Conservation (phyloP, 208 protist genomes). For the Borovskyia barvae region DNA sequence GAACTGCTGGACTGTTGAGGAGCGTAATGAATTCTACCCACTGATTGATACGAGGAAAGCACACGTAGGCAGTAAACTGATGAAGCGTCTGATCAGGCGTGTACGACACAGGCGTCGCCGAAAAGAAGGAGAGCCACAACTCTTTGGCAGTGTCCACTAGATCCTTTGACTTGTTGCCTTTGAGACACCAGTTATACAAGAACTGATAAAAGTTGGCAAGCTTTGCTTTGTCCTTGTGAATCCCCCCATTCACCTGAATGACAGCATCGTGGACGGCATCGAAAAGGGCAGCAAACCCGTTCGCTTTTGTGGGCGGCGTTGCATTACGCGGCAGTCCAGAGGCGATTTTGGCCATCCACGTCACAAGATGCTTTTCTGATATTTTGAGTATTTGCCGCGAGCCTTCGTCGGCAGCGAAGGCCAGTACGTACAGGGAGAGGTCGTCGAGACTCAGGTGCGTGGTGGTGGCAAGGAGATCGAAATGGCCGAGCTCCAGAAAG, state of each 20-base stretch:
- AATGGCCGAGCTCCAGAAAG: conserved; percentile 39
- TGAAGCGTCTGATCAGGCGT: conserved; percentile 6
- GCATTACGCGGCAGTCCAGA: conserved; percentile 9
- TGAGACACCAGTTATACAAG: conserved; percentile 52
- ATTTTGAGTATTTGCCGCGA: conserved; percentile 34
- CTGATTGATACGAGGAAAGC: conserved; percentile 39
- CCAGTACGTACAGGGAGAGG: conserved; percentile 63
- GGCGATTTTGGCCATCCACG: conserved; percentile 22
- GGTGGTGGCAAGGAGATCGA: conserved; percentile 42
- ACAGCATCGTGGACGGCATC: conserved; percentile 22
- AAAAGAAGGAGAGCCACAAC: conserved; percentile 71
- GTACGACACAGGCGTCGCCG: conserved; percentile 18
- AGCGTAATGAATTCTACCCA: conserved; percentile 60
- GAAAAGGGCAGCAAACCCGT: conserved; percentile 33
- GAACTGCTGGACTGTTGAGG: conserved; percentile 5
- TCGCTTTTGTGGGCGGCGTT: conserved; percentile 1
- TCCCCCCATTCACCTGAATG: conserved; percentile 17
- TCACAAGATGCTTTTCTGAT: conserved; percentile 44
- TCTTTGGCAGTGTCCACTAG: conserved; percentile 47
- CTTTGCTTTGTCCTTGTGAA: conserved; percentile 23
- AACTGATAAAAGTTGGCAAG: conserved; percentile 57
- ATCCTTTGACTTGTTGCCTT: conserved; percentile 24
- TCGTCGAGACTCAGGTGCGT: conserved; percentile 50
- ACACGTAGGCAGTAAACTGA: conserved; percentile 40
- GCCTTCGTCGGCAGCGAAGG: conserved; percentile 40